These are phyloP conservation scores for Debaryomyces tyrocola DNA, from an alignment of 805 yeast genomes.

Conservation along the genomic window DNA sequence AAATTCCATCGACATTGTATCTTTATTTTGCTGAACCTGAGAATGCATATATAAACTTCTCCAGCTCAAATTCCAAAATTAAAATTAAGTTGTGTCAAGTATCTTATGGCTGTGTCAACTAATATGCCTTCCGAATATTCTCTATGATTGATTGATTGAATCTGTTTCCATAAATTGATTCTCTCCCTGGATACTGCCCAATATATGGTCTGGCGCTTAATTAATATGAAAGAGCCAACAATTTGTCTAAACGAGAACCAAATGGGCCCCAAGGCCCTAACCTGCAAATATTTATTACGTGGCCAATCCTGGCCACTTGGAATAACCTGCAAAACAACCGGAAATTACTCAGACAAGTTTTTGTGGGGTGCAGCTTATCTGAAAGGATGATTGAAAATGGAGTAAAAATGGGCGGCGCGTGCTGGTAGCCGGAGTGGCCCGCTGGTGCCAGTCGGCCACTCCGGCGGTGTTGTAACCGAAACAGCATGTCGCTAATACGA, in stretches of 20 bases:
- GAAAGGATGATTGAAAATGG: background rate
- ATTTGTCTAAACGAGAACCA: background rate
- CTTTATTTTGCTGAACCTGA: background rate
- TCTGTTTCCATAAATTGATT: too few species aligned
- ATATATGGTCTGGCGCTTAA: background rate
- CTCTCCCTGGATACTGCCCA: background rate
- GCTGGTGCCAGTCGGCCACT: too few species aligned
- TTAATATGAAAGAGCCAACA: background rate
- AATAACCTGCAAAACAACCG: background rate
- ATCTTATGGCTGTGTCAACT: too few species aligned
- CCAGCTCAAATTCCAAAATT: too few species aligned
- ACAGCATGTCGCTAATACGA: too few species aligned
- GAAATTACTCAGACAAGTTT: background rate
- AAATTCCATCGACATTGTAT: background rate
- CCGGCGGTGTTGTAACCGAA: too few species aligned
- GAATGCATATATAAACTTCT: background rate
- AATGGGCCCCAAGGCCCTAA: background rate
- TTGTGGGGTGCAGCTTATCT: background rate
- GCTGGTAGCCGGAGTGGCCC: too few species aligned
- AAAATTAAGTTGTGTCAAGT: too few species aligned
- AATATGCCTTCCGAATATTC: too few species aligned
- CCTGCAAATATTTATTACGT: background rate
- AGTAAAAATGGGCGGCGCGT: background rate
- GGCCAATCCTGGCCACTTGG: background rate
- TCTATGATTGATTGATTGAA: too few species aligned